A percentile compares a stretch with the other conserved stretches of the same genome.
phyloP scores from a whole-genome alignment of 441 rosid genomes.

The Populus hybrid region DNA sequence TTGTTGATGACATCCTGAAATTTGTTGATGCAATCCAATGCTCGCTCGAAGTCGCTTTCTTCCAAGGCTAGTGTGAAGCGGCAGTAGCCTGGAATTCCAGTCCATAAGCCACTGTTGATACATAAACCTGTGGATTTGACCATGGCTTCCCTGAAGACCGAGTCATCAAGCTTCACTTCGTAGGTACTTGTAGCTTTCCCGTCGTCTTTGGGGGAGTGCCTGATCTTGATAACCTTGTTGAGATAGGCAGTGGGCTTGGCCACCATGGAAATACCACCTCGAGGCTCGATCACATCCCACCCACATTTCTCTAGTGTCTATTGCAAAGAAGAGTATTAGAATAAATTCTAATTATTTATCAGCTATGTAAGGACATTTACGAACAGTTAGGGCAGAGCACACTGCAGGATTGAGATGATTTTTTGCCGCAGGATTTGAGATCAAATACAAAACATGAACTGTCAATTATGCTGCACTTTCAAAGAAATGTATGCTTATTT shows the following conservation, averaged over 20 bases:
- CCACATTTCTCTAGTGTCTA: conserved; percentile 75
- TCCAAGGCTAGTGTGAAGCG: conserved; percentile 79
- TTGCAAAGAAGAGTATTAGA: conserved; percentile 2
- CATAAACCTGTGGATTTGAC: conserved; percentile 72
- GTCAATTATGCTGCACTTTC: no score
- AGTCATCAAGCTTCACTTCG: conserved; percentile 51
- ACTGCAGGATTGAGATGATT: no score
- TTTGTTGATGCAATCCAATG: conserved; percentile 60
- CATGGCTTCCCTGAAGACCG: conserved; percentile 70
- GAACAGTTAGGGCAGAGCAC: no score
- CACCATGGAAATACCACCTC: conserved; percentile 77
- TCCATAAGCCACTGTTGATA: conserved; percentile 81
- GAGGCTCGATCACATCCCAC: conserved; percentile 70
- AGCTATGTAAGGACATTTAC: no score
- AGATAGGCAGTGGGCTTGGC: conserved; percentile 79
- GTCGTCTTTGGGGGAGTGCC: conserved; percentile 20
- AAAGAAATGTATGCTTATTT: no score
- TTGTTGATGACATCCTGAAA: conserved; percentile 39
- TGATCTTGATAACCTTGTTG: conserved; percentile 51
- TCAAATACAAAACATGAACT: no score
- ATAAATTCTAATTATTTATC: no score
- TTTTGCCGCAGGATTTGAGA: no score
- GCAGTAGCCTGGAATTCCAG: conserved; percentile 84
- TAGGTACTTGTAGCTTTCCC: conserved; percentile 15
- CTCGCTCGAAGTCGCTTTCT: conserved; percentile 66